Percentiles rank a stretch among this genome's conserved stretches.
Evolutionary conservation across 176 grass and related monocot genomes (phyloP).

Genomic region (Tillandsia leiboldiana): DNA sequence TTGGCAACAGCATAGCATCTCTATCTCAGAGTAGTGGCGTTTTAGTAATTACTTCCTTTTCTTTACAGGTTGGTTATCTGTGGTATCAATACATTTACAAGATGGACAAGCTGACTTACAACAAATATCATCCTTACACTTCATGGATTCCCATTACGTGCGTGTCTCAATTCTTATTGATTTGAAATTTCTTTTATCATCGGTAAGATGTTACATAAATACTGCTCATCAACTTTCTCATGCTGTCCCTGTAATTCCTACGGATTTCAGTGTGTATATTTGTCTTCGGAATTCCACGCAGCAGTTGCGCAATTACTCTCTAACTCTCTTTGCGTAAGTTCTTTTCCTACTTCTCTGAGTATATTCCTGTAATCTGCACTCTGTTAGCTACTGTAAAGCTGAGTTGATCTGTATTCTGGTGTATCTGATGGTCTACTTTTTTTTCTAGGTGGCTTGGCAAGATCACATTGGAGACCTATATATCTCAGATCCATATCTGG

Average conservation of each 20-base stretch:
- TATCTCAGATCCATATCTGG: constrained; percentile 38
- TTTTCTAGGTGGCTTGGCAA: constrained; percentile 32
- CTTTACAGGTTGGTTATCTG: constrained; percentile 25
- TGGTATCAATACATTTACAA: constrained; percentile 36
- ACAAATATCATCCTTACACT: constrained; percentile 41
- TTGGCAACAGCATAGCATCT: not conserved
- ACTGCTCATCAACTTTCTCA: not conserved
- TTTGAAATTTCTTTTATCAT: constrained; percentile 1
- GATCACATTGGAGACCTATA: constrained; percentile 39
- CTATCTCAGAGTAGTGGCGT: not conserved
- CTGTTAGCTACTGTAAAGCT: not conserved
- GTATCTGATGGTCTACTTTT: constrained; percentile 7
- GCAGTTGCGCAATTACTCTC: constrained; percentile 29
- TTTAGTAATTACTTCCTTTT: constrained; percentile 11
- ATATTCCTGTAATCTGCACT: not conserved
- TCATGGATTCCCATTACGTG: constrained; percentile 47
- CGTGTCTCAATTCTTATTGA: not conserved
- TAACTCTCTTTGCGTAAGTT: constrained; percentile 35
- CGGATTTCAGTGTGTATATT: constrained; percentile 30
- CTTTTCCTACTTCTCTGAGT: constrained; percentile 7
- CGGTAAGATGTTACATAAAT: not conserved
- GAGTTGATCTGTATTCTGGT: not conserved
- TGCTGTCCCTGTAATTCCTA: constrained; percentile 2
- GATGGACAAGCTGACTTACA: constrained; percentile 36
- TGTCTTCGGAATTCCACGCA: constrained; percentile 38